Conservation (phyloP, 2,329 filamentous ascomycete genomes). For the Ophiostoma sp. region DNA sequence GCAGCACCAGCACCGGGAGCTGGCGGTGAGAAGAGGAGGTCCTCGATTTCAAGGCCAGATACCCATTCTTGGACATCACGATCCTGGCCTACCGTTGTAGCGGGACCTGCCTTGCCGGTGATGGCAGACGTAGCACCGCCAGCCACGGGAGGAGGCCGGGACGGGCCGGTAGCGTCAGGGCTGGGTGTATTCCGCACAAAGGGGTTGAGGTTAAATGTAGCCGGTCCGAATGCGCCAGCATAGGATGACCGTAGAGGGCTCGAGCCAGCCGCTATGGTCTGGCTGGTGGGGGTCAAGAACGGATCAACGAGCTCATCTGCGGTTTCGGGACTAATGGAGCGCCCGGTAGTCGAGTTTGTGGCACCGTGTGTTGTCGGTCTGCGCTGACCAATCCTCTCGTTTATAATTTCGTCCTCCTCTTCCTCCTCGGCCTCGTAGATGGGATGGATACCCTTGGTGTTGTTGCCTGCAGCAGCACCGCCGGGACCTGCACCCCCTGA, state of each 20-base stretch:
- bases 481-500: conserved; percentile 16
- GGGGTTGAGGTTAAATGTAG: conserved; percentile 25
- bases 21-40: conserved; percentile 44
- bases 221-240: conserved; percentile 14
- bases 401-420: conserved; percentile 33
- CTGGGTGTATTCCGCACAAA: conserved; percentile 35
- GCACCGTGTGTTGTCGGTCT: background rate
- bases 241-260: conserved; percentile 19
- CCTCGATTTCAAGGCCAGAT: conserved; percentile 50
- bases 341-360: background rate
- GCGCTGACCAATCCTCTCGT: conserved; percentile 2
- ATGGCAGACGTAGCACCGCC: background rate
- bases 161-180: conserved; percentile 33
- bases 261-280: conserved; percentile 9
- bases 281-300: conserved; percentile 21
- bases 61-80: conserved; percentile 56
- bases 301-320: conserved; percentile 23
- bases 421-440: conserved; percentile 57
- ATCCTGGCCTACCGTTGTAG: conserved; percentile 34
- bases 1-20: conserved; percentile 19
- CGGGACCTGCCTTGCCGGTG: conserved; percentile 9
- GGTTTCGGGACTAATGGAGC: conserved; percentile 28
- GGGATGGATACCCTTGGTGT: conserved; percentile 47
- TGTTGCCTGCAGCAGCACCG: conserved; percentile 18
- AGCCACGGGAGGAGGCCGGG: background rate